These are phyloP conservation scores for Podospora australis DNA, from an alignment of 495 filamentous ascomycete genomes.

Conservation along the genomic window DNA sequence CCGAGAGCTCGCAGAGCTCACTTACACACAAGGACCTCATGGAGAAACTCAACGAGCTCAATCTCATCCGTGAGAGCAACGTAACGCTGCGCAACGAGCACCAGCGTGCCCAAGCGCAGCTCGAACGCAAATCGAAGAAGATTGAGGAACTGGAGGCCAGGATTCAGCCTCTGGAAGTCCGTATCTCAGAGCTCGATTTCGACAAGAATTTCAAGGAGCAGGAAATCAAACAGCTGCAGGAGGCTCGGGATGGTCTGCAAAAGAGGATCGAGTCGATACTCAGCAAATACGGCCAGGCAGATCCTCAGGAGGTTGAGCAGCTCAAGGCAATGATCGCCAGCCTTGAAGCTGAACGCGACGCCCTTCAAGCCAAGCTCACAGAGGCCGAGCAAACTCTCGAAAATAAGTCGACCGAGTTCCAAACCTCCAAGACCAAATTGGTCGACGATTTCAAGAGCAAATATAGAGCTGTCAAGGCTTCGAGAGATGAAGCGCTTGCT, in stretches of 20 bases:
- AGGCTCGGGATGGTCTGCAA: slow-evolving; percentile 86
- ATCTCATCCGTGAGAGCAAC: slow-evolving; percentile 89
- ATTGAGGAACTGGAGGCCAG: slow-evolving; percentile 66
- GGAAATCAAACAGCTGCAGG: slow-evolving; percentile 76
- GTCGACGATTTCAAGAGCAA: slow-evolving; percentile 42
- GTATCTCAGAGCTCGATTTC: slow-evolving; percentile 71
- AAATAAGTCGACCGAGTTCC: slow-evolving; percentile 41
- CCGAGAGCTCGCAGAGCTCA: slow-evolving; percentile 61
- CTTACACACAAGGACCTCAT: slow-evolving; percentile 80
- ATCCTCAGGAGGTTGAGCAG: slow-evolving; percentile 83
- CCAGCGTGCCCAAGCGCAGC: slow-evolving; percentile 65
- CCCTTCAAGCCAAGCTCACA: slow-evolving; percentile 53
- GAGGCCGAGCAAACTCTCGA: slow-evolving; percentile 37
- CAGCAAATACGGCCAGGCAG: slow-evolving; percentile 89
- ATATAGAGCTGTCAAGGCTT: slow-evolving; percentile 33
- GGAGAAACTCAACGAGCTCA: slow-evolving; percentile 90
- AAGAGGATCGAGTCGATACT: slow-evolving; percentile 90
- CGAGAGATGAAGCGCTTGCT: slow-evolving; percentile 34
- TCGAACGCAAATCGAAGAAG: slow-evolving; percentile 65
- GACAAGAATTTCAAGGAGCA: slow-evolving; percentile 72
- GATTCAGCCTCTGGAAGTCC: slow-evolving; percentile 75
- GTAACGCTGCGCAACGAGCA: slow-evolving; percentile 79
- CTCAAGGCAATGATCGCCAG: slow-evolving; percentile 60
- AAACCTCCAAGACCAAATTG: slow-evolving; percentile 32
- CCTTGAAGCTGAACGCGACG: slow-evolving; percentile 66